Base-by-base conservation (phyloP, 2,329 filamentous ascomycete genomes). In the Penicillium fuscoglaucum region DNA sequence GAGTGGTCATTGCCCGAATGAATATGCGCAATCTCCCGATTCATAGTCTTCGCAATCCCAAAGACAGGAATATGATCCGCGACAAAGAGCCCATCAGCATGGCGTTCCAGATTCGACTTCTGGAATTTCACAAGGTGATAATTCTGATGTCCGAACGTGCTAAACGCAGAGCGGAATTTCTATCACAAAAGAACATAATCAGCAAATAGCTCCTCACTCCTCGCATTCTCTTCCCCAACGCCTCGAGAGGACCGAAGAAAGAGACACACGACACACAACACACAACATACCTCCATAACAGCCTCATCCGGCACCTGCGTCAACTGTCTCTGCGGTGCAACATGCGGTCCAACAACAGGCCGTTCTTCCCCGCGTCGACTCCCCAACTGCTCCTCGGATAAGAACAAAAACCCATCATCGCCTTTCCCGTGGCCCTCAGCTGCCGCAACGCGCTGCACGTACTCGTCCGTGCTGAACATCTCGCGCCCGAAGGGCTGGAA, bases 1-100 rank as follows among this genome's bases (percentile, higher is more conserved):
- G 86, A 89, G 62, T 87, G 84, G 61, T 96, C 91, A 26, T 65
- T 62, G 5, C 83, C 86, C 35, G 86, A 84, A 74, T 96, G 91
- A 17, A 91, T 83, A 73, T 96, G 92, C 66, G 86, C 88, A 50
- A 96, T 83, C 74, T 96, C 91, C 15, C 90, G 90, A 62, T 86
- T 82, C 52, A 68, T 61, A 7, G 51, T 41, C 45, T 58, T 35
- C 3, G 67, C 65, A 8, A 65, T 52, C 3, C 60, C 60, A 7
- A 61, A 64, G 10, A 58, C 50, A 4, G 60, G 61, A n/a, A 71
- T 35, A 21, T 61, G 55, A 40, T 67, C 61, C 1, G 66, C 61
- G 9, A 74, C 55, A 53, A 71, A 73, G 9, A 72, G 54, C 1
- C 63, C 72, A 29, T 69, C 60, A 2, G 65, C 52, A 50, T 72